These are phyloP conservation scores for Penicilliopsis zonata DNA, from an alignment of 495 filamentous ascomycete genomes.

Conservation along the genomic window DNA sequence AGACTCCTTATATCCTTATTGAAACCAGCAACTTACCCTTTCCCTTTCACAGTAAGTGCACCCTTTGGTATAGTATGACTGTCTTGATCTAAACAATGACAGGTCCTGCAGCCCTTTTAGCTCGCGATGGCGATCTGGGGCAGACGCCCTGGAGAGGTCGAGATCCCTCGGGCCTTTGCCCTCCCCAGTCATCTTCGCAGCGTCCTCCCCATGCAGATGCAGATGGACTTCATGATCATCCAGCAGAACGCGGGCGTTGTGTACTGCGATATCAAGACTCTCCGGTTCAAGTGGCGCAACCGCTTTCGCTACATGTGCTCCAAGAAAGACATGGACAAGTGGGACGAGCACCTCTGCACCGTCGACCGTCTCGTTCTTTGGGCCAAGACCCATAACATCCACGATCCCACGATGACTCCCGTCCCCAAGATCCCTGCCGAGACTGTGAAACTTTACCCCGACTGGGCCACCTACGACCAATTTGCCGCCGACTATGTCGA, in stretches of 20 bases:
- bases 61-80: no score
- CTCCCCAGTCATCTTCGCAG: no score
- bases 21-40: not conserved
- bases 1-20: not conserved
- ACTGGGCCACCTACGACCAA: constrained; percentile 6
- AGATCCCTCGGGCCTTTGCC: no score
- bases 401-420: constrained; percentile 8
- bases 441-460: constrained; percentile 5
- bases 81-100: no score
- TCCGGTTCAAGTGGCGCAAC: constrained; percentile 5
- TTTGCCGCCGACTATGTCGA: constrained; percentile 4
- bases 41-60: no score
- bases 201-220: no score
- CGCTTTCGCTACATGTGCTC: constrained; percentile 13
- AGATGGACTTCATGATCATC: no score
- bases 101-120: no score
- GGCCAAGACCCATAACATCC: constrained; percentile 5
- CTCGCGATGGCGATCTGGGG: no score
- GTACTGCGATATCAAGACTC: constrained; percentile 1
- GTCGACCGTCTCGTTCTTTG: constrained; percentile 12
- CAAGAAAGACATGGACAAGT: not conserved
- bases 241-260: constrained; percentile 2
- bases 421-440: constrained; percentile 10
- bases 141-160: no score
- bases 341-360: constrained; percentile 6